A percentile compares a stretch with the other conserved stretches of the same genome.
Conservation (phyloP, 1,139 yeast genomes). For the Candida sp. region DNA sequence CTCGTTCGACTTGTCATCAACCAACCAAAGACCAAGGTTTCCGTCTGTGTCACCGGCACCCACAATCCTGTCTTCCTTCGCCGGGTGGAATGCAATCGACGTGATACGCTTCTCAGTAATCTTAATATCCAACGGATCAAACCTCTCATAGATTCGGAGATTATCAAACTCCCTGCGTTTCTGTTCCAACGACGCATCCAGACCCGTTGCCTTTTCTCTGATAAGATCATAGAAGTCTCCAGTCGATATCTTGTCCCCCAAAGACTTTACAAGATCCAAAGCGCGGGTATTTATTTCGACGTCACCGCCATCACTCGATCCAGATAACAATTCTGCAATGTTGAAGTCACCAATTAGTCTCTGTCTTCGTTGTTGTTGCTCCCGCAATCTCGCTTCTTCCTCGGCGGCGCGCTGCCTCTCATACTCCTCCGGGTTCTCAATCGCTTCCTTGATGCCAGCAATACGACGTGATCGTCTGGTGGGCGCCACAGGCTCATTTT, state of each 20-base stretch:
- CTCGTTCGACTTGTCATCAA: conserved; percentile 38
- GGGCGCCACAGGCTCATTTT: conserved; percentile 42
- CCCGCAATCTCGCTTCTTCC: conserved; percentile 14
- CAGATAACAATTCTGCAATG: conserved; percentile 57
- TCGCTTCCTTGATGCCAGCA: conserved; percentile 54
- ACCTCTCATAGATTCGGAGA: conserved; percentile 54
- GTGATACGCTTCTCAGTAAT: conserved; percentile 78
- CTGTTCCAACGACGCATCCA: conserved; percentile 41
- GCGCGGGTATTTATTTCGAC: conserved; percentile 35
- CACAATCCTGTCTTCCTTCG: conserved; percentile 61
- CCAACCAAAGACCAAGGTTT: conserved; percentile 89
- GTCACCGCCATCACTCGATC: conserved; percentile 8
- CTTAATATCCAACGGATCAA: conserved; percentile 73
- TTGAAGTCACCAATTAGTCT: conserved; percentile 64
- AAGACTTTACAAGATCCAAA: conserved; percentile 41
- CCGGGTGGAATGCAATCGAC: conserved; percentile 77
- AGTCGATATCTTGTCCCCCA: conserved; percentile 65
- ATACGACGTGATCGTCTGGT: conserved; percentile 67
- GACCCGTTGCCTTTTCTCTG: conserved; percentile 25
- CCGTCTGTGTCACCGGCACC: conserved; percentile 92
- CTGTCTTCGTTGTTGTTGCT: conserved; percentile 50
- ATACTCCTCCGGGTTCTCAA: conserved; percentile 31
- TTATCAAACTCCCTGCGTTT: conserved; percentile 57
- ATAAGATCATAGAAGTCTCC: conserved; percentile 77
- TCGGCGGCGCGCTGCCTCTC: conserved; percentile 27